Base-by-base conservation (phyloP, 2,329 filamentous ascomycete genomes). In the Nemania serpens region DNA sequence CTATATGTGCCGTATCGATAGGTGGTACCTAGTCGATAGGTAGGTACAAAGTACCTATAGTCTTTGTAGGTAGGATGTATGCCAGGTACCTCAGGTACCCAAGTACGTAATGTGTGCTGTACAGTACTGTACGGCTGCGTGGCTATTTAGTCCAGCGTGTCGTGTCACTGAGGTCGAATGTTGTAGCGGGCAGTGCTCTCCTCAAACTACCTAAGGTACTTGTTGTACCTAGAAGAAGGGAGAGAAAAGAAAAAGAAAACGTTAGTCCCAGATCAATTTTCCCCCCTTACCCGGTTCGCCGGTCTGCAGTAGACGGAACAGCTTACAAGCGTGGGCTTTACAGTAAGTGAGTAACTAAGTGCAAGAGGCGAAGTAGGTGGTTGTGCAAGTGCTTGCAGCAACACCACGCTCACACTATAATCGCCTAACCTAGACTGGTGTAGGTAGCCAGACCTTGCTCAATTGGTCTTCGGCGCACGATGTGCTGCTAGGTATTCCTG, bases 361-460 rank as follows among this genome's bases (percentile, higher is more conserved):
- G 25, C 25, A 29, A 29, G 25, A 29, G 25, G 25, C 25, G 25
- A 29, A 29, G 25, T 48, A 43, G n/a, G n/a, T n/a, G n/a, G n/a
- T n/a, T n/a, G n/a, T n/a, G n/a, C 49, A 54, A 63, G 61, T 60
- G 58, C 49, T 53, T 60, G 61, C 61, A 61, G 57, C 48, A 41
- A 12, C 36, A 10, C 3, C 41, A 43, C 6, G 42, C 39, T 13
- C 43, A 39, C 46, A 55, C 42, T 18, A 25, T 20, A 48, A 15
- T 50, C 36, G 49, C 37, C 47, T 57, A 51, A 34, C 17, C 51
- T 47, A 12, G 36, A n/a, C 11, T 39, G 11, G 11, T n/a, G n/a
- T n/a, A n/a, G 25, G 25, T 29, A 29, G 25, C 25, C 25, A 29
- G 25, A 29, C 7, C 25, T 39, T 39, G 52, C 50, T 55, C 33